These are phyloP conservation scores for Urtica urens DNA, from an alignment of 306 rosid genomes.

Conservation along the genomic window DNA sequence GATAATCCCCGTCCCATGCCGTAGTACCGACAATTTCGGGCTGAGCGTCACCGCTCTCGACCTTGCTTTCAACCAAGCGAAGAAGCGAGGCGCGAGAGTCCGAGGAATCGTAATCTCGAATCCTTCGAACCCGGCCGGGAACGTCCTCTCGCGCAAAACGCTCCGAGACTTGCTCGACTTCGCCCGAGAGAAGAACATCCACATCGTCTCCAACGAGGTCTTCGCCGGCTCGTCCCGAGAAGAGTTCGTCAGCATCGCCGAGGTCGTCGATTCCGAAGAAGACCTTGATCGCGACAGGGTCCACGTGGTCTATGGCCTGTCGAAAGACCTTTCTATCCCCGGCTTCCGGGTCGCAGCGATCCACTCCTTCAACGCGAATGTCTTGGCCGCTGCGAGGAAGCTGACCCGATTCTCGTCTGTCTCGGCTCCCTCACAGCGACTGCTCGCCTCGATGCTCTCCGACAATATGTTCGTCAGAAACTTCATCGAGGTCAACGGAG, in stretches of 20 bases:
- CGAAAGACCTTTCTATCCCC: slow-evolving; percentile 72
- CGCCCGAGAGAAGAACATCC: slow-evolving; percentile 88
- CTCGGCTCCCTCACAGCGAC: slow-evolving; percentile 56
- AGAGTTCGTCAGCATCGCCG: slow-evolving; percentile 77
- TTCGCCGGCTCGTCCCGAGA: slow-evolving; percentile 45
- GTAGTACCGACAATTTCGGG: slow-evolving; percentile 64
- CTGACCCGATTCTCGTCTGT: slow-evolving; percentile 61
- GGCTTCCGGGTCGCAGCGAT: slow-evolving; percentile 62
- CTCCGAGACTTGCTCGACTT: slow-evolving; percentile 66
- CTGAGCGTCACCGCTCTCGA: slow-evolving; percentile 52
- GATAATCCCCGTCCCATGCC: slow-evolving; percentile 71
- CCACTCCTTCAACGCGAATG: slow-evolving; percentile 57
- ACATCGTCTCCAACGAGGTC: slow-evolving; percentile 67
- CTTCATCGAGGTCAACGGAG: slow-evolving; percentile 35
- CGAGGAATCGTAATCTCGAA: slow-evolving; percentile 72
- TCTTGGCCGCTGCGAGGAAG: slow-evolving; percentile 52
- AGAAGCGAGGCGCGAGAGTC: slow-evolving; percentile 68
- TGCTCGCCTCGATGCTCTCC: slow-evolving; percentile 71
- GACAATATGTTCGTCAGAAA: slow-evolving; percentile 46
- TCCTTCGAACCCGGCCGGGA: slow-evolving; percentile 74
- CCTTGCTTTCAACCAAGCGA: slow-evolving; percentile 75
- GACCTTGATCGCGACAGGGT: slow-evolving; percentile 57
- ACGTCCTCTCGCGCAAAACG: slow-evolving; percentile 42
- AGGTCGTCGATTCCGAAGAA: slow-evolving; percentile 54
- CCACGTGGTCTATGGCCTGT: slow-evolving; percentile 63